A percentile compares a stretch with the other conserved stretches of the same genome.
phyloP scores from a whole-genome alignment of 1,139 yeast genomes.

The Hansenula lynferdii region DNA sequence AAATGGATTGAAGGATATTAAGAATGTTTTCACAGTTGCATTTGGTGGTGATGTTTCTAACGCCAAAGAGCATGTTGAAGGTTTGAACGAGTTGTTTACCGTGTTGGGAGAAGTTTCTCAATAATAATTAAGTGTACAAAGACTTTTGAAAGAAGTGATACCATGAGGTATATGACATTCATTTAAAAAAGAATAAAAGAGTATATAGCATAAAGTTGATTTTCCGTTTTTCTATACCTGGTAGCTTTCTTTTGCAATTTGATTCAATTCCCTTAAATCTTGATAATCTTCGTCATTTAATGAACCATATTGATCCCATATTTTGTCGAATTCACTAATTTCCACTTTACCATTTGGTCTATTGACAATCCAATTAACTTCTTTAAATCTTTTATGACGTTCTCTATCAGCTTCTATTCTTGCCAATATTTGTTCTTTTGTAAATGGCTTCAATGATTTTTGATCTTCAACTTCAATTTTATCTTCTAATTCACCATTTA shows the following conservation, averaged over 20 bases:
- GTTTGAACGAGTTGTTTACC: conserved; percentile 70
- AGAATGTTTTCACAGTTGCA: conserved; percentile 57
- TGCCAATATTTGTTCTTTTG: conserved; percentile 54
- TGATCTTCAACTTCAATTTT: not conserved
- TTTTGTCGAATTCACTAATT: conserved; percentile 52
- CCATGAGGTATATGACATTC: too few relatives aligned
- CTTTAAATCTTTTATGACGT: conserved; percentile 74
- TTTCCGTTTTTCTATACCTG: too few relatives aligned
- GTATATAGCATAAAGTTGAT: too few relatives aligned
- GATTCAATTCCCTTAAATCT: conserved; percentile 50
- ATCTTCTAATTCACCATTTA: not conserved
- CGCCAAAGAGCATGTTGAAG: conserved; percentile 69
- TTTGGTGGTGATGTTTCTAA: conserved; percentile 53
- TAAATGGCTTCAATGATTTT: conserved; percentile 20
- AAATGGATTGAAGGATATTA: conserved; percentile 37
- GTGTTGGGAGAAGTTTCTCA: conserved; percentile 28
- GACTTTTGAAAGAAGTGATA: too few relatives aligned
- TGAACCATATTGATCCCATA: conserved; percentile 49
- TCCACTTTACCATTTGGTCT: conserved; percentile 41
- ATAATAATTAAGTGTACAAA: not conserved
- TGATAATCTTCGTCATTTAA: conserved; percentile 45
- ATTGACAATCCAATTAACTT: conserved; percentile 64
- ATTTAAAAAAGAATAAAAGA: too few relatives aligned
- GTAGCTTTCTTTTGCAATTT: conserved; percentile 33
- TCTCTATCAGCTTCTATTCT: conserved; percentile 89